Base-by-base conservation (phyloP, 1,284 basidiomycete genomes). In the Trichosporon sp. region DNA sequence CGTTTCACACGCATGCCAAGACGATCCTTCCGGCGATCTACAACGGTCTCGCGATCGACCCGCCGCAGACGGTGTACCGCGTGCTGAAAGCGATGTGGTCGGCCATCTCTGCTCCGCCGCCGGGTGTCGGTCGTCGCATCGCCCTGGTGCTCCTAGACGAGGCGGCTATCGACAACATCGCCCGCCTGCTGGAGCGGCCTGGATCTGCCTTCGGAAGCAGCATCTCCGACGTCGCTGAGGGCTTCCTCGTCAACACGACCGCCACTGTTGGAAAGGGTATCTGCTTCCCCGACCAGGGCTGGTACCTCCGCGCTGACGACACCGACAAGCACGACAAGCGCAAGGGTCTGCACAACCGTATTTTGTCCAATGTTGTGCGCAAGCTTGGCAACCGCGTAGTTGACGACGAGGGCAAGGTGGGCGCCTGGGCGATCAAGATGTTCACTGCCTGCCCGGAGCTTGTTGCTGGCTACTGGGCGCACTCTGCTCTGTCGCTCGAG, bases 281-380 rank as follows among this genome's bases (percentile, higher is more conserved):
- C 23, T 96, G 93, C 75, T 97, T 95, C 79, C 85, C 83, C 56
- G 92, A 95, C 74, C 84, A 86, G 14, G 94, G 93, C 0, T 97
- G 94, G 94, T 97, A 96, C 73, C 87, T 87, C 2, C 86, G 90
- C 9, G 74, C 76, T 0, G 76, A 78, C 36, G 82, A 83, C 2
- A 68, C 66, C 3, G 68, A 71, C 9, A 61, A 66, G 40, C 68
- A 72, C 59, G 70, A 62, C 67, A 74, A 49, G 29, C 85, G 73
- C 40, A 68, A 71, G 27, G 78, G 77, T 0, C 63, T 95, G 27
- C 86, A 94, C 80, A 96, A 97, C 80, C 90, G 90, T 71, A 90
- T 95, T 8, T 82, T 96, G 1, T 84, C 86, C 0, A 90, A 90
- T 63, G 81, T 95, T 13, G 73, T 95, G 16, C 87, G 88, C 69